Evolutionary conservation across 2,329 filamentous ascomycete genomes (phyloP), one percentile per base, ranked within the genome.

Genomic region (Colletotrichum karsti): DNA sequence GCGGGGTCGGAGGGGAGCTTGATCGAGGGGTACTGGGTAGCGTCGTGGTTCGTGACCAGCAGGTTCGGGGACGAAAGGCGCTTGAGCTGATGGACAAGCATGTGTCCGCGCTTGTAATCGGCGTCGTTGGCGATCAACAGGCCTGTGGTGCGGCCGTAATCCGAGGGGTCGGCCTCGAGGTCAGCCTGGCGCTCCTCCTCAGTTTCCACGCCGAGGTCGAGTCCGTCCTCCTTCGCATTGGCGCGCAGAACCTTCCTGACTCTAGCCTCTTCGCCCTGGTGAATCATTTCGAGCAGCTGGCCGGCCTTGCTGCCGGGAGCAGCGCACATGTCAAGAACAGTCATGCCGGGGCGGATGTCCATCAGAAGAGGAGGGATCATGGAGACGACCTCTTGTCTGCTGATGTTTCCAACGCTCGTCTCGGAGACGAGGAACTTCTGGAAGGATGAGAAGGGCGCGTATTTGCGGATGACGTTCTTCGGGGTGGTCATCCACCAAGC

Each of bases 401-500:
- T 97, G 75, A 99, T 98, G 79, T 98, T 99, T 75, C 96, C 96
- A 22, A 98, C 94, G 63, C 93, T 94, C 4, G 96, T 98, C 85
- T 99, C 96, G 58, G 95, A 97, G 55, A 99, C 96, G 56, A 99
- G 87, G 84, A 98, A 99, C 79, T 97, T 97, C 80, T 99, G 96
- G 82, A 99, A 98, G 28, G 93, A 92, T 55, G 94, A 91, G 78
- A 99, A 99, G 3, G 96, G 96, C 37, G 93, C 90, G 80, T 97
- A 97, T 77, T 95, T 95, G 74, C 96, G 92, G 70, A 99, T 89
- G 72, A 98, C 92, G 77, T 97, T 95, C 87, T 98, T 99, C 70
- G 96, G 94, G 6, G 95, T 98, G 50, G 95, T 97, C 94, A 98
- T 98, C 80, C 91, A 94, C 92, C 97, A 99, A 55, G 96, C 96